Conservation (phyloP, 129 eudicot species). For the Kitagawia praeruptora region DNA sequence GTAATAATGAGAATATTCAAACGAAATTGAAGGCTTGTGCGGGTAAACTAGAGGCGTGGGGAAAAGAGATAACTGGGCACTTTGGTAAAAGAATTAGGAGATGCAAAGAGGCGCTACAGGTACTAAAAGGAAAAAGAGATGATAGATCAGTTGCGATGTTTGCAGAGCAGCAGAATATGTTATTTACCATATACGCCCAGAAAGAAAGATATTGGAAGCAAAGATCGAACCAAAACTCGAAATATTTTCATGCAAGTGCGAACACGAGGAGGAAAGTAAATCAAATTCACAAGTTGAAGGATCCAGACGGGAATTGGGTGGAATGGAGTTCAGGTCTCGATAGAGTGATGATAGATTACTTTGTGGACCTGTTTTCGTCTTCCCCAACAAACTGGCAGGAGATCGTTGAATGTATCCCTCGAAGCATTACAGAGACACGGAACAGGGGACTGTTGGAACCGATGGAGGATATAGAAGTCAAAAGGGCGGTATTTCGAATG, state of each 20-base stretch:
- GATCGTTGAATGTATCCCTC: too few relatives aligned
- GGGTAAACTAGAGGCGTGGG: not conserved
- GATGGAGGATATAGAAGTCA: too few relatives aligned
- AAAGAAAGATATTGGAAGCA: not conserved
- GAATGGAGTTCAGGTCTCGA: too few relatives aligned
- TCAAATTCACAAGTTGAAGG: too few relatives aligned
- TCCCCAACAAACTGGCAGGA: too few relatives aligned
- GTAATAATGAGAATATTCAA: not conserved
- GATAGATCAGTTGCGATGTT: not conserved
- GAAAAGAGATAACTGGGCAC: not conserved
- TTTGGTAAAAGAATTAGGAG: not conserved
- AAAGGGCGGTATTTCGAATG: too few relatives aligned
- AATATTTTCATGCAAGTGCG: not conserved
- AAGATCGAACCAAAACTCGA: not conserved
- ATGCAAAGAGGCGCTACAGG: not conserved
- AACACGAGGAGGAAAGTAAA: not conserved
- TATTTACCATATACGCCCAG: not conserved
- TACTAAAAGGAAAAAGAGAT: not conserved
- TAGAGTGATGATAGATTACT: too few relatives aligned
- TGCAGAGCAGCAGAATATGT: not conserved
- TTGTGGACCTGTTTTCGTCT: too few relatives aligned
- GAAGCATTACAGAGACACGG: too few relatives aligned
- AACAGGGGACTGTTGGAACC: too few relatives aligned
- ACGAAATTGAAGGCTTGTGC: not conserved
- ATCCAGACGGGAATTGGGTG: too few relatives aligned